Evolutionary conservation across 805 yeast genomes (phyloP).

Genomic region (Kodamaea nitidulidarum): DNA sequence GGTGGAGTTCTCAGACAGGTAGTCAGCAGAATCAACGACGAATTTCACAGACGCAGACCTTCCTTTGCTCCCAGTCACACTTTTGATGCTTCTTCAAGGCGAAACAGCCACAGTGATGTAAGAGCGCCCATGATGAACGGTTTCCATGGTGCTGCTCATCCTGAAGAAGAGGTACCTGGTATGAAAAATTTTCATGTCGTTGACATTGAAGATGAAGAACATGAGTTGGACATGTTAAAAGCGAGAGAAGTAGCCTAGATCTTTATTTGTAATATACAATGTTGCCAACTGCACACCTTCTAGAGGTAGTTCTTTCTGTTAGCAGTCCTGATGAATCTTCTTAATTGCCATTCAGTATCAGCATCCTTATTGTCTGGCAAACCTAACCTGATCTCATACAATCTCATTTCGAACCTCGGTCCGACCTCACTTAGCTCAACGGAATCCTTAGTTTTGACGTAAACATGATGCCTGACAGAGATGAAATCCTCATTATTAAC

Average conservation of each 20-base stretch:
- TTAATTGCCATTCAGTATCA: conserved; percentile 94
- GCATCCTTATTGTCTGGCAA: conserved; percentile 94
- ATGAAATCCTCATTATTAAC: conserved; percentile 88
- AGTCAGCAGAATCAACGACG: conserved; percentile 2
- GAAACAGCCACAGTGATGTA: conserved; percentile 3
- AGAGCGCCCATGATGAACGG: not conserved
- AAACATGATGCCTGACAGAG: conserved; percentile 92
- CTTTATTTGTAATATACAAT: conserved; percentile 5
- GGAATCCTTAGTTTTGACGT: conserved; percentile 79
- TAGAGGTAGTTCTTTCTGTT: conserved; percentile 83
- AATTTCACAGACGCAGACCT: not conserved
- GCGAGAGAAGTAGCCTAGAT: not conserved
- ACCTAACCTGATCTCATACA: conserved; percentile 84
- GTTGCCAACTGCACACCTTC: not conserved
- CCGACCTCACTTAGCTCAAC: conserved; percentile 96
- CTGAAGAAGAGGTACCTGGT: not conserved
- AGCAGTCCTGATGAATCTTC: conserved; percentile 92
- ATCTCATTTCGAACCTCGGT: conserved; percentile 96
- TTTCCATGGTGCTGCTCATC: not conserved
- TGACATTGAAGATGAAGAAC: conserved; percentile 2
- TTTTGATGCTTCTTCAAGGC: not conserved
- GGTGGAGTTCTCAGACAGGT: conserved; percentile 6
- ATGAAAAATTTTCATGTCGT: not conserved
- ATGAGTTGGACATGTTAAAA: conserved; percentile 5
- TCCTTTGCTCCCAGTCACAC: not conserved